These are phyloP conservation scores for Ascodesmis nigricans DNA, from an alignment of 495 filamentous ascomycete species.

Conservation along the genomic window DNA sequence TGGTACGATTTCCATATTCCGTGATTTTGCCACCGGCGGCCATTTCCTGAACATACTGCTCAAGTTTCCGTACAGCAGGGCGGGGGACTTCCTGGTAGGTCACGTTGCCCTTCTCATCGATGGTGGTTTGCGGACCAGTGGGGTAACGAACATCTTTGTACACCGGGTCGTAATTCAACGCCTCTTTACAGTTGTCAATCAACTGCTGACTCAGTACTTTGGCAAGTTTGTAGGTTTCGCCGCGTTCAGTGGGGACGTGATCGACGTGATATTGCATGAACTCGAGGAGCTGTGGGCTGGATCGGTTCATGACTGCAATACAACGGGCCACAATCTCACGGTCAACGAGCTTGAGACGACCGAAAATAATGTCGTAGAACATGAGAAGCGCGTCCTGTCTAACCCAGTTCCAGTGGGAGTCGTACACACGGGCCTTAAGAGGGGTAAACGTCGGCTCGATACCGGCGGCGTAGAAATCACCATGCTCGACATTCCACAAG, in stretches of 20 bases:
- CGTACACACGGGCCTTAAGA: conserved; percentile 86
- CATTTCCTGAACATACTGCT: conserved; percentile 98
- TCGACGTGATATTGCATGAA: conserved; percentile 99
- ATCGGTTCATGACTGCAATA: conserved; percentile 97
- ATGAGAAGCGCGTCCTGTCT: conserved; percentile 92
- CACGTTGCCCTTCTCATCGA: conserved; percentile 76
- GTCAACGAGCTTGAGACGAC: conserved; percentile 74
- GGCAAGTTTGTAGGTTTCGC: conserved; percentile 90
- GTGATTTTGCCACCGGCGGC: conserved; percentile 94
- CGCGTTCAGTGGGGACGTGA: conserved; percentile 87
- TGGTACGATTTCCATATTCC: conserved; percentile 93
- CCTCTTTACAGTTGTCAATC: conserved; percentile 93
- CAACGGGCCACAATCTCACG: conserved; percentile 96
- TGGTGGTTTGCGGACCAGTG: conserved; percentile 71
- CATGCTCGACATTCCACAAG: conserved; percentile 84
- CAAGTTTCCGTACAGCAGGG: conserved; percentile 78
- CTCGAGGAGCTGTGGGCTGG: conserved; percentile 81
- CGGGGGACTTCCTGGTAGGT: conserved; percentile 76
- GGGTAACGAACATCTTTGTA: conserved; percentile 91
- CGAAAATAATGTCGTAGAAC: conserved; percentile 99
- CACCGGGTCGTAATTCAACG: conserved; percentile 54
- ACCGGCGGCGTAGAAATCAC: conserved; percentile 81
- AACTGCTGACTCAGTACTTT: conserved; percentile 88
- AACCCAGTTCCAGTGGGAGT: conserved; percentile 99
- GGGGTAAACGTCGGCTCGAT: conserved; percentile 86